Evolutionary conservation across 805 yeast species (phyloP).

Genomic region (Starmerella stellata): DNA sequence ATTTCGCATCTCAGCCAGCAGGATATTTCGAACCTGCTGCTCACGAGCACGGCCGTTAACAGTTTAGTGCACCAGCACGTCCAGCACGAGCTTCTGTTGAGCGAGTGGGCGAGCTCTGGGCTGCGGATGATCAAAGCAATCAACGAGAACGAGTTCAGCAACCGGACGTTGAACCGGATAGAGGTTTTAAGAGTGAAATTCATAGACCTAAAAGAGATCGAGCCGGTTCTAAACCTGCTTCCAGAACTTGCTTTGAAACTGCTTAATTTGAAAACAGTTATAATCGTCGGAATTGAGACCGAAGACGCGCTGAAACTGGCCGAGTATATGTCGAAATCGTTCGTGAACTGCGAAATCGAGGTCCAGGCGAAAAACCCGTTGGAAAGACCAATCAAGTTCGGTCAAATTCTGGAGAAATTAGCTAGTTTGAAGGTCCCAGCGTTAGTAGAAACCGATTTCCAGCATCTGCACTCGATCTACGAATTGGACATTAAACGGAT

Average conservation of each 20-base stretch:
- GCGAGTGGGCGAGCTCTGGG: slow-evolving; percentile 15
- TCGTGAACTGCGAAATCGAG: background rate
- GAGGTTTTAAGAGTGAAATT: background rate
- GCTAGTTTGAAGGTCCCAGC: background rate
- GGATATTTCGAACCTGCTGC: slow-evolving; percentile 10
- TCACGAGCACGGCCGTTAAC: slow-evolving; percentile 7
- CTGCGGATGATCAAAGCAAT: slow-evolving; percentile 14
- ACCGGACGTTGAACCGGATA: background rate
- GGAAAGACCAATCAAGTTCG: background rate
- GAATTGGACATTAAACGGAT: background rate
- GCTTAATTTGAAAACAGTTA: background rate
- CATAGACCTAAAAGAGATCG: background rate
- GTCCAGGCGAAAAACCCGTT: background rate
- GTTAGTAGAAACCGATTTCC: background rate
- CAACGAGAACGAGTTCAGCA: slow-evolving; percentile 1
- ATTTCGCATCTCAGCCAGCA: slow-evolving; percentile 5
- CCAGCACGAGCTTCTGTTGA: slow-evolving; percentile 11
- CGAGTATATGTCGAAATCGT: background rate
- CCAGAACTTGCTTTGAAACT: background rate
- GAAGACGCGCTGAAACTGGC: background rate
- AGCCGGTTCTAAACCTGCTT: background rate
- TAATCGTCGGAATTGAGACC: background rate
- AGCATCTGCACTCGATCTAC: background rate
- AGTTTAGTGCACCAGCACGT: slow-evolving; percentile 7
- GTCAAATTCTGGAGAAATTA: background rate